Conservation (phyloP, 768 basidiomycete species). For the Boletus coccyginus region DNA sequence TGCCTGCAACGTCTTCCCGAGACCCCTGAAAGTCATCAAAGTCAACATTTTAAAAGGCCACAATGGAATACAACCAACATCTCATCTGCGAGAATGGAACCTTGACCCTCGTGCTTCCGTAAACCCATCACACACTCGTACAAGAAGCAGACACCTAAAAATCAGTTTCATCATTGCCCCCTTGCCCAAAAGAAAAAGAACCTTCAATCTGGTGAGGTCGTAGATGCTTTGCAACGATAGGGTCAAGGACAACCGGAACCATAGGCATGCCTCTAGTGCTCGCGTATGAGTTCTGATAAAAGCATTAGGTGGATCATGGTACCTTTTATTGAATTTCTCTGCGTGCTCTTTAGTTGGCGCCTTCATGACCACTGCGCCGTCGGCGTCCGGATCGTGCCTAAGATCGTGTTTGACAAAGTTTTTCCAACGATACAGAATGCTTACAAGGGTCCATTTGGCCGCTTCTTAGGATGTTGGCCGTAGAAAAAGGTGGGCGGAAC, state of each 20-base stretch:
- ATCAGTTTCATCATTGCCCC: neutral
- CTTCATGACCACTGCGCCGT: constrained; percentile 86
- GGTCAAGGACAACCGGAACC: constrained; percentile 87
- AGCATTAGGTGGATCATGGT: neutral
- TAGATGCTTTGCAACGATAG: constrained; percentile 70
- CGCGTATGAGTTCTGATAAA: constrained; percentile 1
- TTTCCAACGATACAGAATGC: neutral
- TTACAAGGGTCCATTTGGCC: constrained; percentile 23
- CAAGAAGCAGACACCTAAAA: constrained; percentile 76
- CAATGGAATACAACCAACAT: constrained; percentile 51
- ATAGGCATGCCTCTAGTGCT: constrained; percentile 54
- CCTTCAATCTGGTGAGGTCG: constrained; percentile 92
- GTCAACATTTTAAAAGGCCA: constrained; percentile 5
- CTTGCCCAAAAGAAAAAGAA: constrained; percentile 20
- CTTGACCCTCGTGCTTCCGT: constrained; percentile 85
- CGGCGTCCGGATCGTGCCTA: constrained; percentile 75
- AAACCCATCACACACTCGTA: constrained; percentile 97
- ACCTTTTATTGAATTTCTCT: constrained; percentile 72
- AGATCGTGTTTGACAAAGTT: neutral
- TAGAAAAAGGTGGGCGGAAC: constrained; percentile 65
- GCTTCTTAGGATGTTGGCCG: constrained; percentile 36
- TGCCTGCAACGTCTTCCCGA: constrained; percentile 93
- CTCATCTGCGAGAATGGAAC: constrained; percentile 96
- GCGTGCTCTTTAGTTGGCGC: constrained; percentile 66
- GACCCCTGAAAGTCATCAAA: constrained; percentile 58